A percentile compares a stretch with the other conserved stretches of the same genome.
These are phyloP conservation scores for Talaromyces sp. DNA, from an alignment of 2,329 filamentous ascomycete species.

Conservation along the genomic window DNA sequence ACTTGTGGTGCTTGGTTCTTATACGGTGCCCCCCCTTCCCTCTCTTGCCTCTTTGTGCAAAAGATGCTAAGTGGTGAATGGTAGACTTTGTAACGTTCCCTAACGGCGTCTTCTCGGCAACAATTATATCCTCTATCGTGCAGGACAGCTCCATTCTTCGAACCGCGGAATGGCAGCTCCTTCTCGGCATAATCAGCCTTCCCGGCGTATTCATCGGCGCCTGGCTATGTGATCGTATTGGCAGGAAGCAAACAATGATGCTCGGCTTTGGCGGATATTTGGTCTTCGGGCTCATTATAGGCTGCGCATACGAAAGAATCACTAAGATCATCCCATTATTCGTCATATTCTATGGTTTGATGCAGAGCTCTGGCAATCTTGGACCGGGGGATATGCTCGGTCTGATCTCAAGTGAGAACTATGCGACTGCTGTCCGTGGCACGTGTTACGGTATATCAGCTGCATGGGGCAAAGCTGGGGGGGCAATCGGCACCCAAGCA, in stretches of 20 bases:
- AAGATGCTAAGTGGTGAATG: too few species aligned
- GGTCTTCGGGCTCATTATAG: slow-evolving; percentile 53
- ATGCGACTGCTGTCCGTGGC: slow-evolving; percentile 52
- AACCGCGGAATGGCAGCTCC: slow-evolving; percentile 50
- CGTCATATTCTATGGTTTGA: slow-evolving; percentile 52
- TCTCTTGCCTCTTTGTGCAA: too few species aligned
- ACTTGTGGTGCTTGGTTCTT: slow-evolving; percentile 58
- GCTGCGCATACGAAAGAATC: slow-evolving; percentile 48
- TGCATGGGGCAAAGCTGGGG: slow-evolving; percentile 52
- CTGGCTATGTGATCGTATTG: slow-evolving; percentile 47
- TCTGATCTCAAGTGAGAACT: slow-evolving; percentile 51
- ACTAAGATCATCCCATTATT: slow-evolving; percentile 52
- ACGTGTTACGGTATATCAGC: slow-evolving; percentile 53
- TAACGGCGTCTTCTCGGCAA: slow-evolving; percentile 48
- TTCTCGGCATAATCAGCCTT: slow-evolving; percentile 43
- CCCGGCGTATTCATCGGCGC: slow-evolving; percentile 53
- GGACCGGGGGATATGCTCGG: slow-evolving; percentile 54
- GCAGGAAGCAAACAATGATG: slow-evolving; percentile 52
- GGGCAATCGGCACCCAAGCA: slow-evolving; percentile 51
- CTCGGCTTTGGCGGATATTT: slow-evolving; percentile 51
- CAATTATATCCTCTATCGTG: slow-evolving; percentile 43
- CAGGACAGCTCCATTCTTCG: slow-evolving; percentile 38
- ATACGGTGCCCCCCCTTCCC: slow-evolving; percentile 31
- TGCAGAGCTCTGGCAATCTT: slow-evolving; percentile 50
- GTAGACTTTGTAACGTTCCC: slow-evolving; percentile 45